Evolutionary conservation across 306 rosid species (phyloP).

Genomic region (Malus fusca): DNA sequence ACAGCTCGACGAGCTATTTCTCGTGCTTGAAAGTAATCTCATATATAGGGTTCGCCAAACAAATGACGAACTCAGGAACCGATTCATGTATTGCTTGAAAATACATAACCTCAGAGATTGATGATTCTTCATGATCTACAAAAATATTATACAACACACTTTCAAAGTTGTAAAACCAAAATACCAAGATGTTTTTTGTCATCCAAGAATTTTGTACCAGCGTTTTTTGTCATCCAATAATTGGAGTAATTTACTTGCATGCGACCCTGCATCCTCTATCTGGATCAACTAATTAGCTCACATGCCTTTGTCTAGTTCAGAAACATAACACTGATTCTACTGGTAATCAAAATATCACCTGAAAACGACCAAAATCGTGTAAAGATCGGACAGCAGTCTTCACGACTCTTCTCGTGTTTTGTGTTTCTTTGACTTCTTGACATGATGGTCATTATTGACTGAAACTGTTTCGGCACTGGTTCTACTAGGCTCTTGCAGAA

Average conservation of each 20-base stretch:
- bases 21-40: background rate
- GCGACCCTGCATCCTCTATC: background rate
- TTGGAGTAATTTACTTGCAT: background rate
- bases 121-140: background rate
- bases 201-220: background rate
- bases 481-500: slow-evolving; percentile 1
- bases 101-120: background rate
- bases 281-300: background rate
- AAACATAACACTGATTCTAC: background rate
- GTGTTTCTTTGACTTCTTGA: slow-evolving; percentile 12
- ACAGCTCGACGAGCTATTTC: background rate
- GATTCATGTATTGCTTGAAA: background rate
- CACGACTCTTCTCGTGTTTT: background rate
- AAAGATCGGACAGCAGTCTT: background rate
- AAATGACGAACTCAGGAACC: background rate
- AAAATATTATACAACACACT: background rate
- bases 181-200: background rate
- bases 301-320: background rate
- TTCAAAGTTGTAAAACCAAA: background rate
- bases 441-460: background rate
- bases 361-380: background rate
- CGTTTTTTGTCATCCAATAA: background rate
- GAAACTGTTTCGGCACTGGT: background rate
- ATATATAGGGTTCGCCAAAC: background rate
- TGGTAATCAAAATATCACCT: background rate